Evolutionary conservation across 805 yeast species (phyloP), one percentile per base, ranked within the genome.

Genomic region (Kodamaea sagamina): DNA sequence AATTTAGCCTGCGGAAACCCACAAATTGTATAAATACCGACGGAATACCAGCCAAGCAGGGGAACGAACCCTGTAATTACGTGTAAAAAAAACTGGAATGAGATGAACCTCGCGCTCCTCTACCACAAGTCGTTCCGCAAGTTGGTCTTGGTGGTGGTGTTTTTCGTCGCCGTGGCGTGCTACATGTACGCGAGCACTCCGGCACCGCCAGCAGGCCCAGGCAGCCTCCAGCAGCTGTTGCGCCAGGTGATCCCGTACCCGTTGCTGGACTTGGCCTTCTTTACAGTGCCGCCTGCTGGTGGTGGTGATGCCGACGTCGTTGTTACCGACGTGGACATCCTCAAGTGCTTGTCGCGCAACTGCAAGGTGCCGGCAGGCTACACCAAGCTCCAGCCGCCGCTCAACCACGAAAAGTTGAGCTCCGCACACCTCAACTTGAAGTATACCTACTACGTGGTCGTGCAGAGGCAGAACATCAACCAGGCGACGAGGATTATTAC

Each of bases 331-430:
- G 18, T 47, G 5, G 32, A 41, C 24, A 41, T 47, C 42, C 27
- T 49, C 38, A 45, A 42, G 32, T 47, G 50, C 28, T 35, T 44
- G 36, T 17, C 46, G 32, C 22, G 28, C 3, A 37, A 12, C 17
- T 44, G 50, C 42, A 31, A 27, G 10, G 45, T 29, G 2, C 48
- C 53, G 15, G 36, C 17, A 4, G 53, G 53, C 15, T 49, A 41
- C 39, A 16, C 39, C 29, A 42, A 47, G 25, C 25, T 49, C 12
- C 34, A 13, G 31, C 53, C 53, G 1, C 47, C 49, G 4, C 37
- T 49, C 32, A 46, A 43, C 34, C 44, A 32, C 22, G 27, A 24
- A n/a, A 16, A 25, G 15, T 12, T 25, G 18, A 11, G 24, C 10
- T 18, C 43, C 1, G 17, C 36, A 8, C 32, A 25, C 27, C 15